Evolutionary conservation across 331 rosid species (phyloP).

Genomic region (Cydonia oblonga): DNA sequence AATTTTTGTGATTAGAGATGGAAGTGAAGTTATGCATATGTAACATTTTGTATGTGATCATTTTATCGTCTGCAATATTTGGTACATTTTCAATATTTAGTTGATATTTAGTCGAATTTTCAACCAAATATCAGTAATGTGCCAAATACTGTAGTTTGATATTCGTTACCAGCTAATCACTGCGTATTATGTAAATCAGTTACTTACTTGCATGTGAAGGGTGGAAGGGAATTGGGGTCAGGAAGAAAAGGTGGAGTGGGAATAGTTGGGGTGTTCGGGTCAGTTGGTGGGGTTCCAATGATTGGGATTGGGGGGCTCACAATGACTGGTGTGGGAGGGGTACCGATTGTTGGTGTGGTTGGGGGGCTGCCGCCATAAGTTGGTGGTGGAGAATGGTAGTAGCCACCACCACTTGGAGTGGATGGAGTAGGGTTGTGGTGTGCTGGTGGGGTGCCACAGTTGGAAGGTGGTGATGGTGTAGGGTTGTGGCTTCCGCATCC

Average conservation of each 20-base stretch:
- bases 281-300: constrained; percentile 19
- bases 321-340: constrained; percentile 31
- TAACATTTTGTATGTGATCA: not conserved
- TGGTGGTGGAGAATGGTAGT: constrained; percentile 47
- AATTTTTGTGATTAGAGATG: not conserved
- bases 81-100: not conserved
- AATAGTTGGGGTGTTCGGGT: constrained; percentile 18
- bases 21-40: not conserved
- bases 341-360: constrained; percentile 31
- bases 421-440: constrained; percentile 20
- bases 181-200: not conserved
- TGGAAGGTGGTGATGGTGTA: constrained; percentile 26
- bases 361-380: constrained; percentile 14
- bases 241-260: constrained; percentile 59
- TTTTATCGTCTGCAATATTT: not conserved
- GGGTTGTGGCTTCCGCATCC: constrained; percentile 38
- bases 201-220: constrained; percentile 88
- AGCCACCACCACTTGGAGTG: constrained; percentile 47
- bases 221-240: constrained; percentile 57
- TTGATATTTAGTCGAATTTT: not conserved
- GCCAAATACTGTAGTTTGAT: not conserved
- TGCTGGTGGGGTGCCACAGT: not conserved
- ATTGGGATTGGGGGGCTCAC: constrained; percentile 32
- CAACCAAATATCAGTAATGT: not conserved
- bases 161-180: not conserved